phyloP scores from a whole-genome alignment of 805 yeast genomes.

The Myxozyma mucilagina region DNA sequence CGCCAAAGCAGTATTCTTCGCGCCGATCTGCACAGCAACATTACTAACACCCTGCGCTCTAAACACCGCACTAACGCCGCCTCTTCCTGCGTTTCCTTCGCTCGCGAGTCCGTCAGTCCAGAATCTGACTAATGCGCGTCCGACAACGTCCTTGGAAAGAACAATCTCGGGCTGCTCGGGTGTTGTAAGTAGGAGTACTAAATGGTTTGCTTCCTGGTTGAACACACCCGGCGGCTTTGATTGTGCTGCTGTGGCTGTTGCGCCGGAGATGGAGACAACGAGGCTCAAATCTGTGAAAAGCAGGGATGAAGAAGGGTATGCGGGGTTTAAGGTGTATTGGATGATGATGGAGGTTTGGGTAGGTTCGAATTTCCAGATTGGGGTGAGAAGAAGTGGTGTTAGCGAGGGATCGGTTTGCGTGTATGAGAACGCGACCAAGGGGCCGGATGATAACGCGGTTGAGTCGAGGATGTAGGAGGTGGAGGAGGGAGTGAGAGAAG shows the following conservation, averaged over 20 bases:
- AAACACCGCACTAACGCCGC: constrained; percentile 65
- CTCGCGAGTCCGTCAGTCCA: constrained; percentile 67
- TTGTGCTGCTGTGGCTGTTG: constrained; percentile 65
- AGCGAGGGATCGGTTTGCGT: constrained; percentile 51
- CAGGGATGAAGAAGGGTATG: constrained; percentile 45
- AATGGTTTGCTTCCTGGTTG: constrained; percentile 79
- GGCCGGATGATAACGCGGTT: constrained; percentile 41
- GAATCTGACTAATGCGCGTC: constrained; percentile 81
- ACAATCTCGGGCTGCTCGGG: constrained; percentile 43
- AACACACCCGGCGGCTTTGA: constrained; percentile 92
- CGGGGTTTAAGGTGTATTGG: constrained; percentile 58
- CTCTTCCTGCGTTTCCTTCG: constrained; percentile 55
- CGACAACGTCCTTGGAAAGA: constrained; percentile 50
- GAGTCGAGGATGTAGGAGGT: constrained; percentile 12
- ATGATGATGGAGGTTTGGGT: constrained; percentile 84
- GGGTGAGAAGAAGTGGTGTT: constrained; percentile 67
- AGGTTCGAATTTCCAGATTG: constrained; percentile 87
- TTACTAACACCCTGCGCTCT: constrained; percentile 13
- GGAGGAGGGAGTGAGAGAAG: no score
- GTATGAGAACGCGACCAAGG: constrained; percentile 82
- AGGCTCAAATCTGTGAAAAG: constrained; percentile 60
- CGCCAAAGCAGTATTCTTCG: constrained; percentile 7
- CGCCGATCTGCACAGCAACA: constrained; percentile 17
- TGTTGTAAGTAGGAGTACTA: constrained; percentile 74
- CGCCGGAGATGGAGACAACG: constrained; percentile 62